A percentile compares a stretch with the other conserved stretches of the same genome.
These are phyloP conservation scores for Pseudisothecium myosuroides DNA, from an alignment of 225 moss, liverwort and hornwort genomes.

Conservation along the genomic window DNA sequence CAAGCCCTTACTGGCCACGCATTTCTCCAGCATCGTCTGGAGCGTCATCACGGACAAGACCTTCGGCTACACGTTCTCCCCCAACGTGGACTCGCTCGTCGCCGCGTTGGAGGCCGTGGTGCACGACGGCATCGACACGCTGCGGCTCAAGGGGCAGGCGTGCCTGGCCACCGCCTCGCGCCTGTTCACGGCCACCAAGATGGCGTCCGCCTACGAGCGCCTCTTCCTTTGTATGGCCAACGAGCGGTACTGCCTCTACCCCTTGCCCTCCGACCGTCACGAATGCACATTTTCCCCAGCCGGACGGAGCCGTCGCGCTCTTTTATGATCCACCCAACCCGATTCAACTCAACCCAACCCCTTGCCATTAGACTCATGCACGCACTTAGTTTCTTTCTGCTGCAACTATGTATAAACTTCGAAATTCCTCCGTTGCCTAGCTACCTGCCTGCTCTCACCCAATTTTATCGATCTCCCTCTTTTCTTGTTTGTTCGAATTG, in stretches of 20 bases:
- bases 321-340: background rate
- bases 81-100: constrained; percentile 65
- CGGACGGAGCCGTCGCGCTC: background rate
- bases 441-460: background rate
- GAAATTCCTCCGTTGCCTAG: background rate
- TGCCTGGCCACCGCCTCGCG: constrained; percentile 57
- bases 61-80: constrained; percentile 91
- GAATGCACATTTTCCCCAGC: background rate
- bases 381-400: background rate
- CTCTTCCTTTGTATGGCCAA: constrained; percentile 83
- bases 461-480: background rate
- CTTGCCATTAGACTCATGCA: background rate
- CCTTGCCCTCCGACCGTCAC: constrained; percentile 49
- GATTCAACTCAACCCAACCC: background rate
- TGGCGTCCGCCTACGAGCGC: constrained; percentile 90
- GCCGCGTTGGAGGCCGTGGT: constrained; percentile 39
- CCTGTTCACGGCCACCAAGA: constrained; percentile 89
- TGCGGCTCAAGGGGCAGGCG: constrained; percentile 48
- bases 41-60: constrained; percentile 68
- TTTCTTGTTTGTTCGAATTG: background rate
- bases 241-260: constrained; percentile 57
- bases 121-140: constrained; percentile 42
- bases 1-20: constrained; percentile 94
- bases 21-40: constrained; percentile 86
- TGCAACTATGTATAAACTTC: background rate